Conservation (phyloP, 2,329 filamentous ascomycete species). For the Fusarium armeniacum region DNA sequence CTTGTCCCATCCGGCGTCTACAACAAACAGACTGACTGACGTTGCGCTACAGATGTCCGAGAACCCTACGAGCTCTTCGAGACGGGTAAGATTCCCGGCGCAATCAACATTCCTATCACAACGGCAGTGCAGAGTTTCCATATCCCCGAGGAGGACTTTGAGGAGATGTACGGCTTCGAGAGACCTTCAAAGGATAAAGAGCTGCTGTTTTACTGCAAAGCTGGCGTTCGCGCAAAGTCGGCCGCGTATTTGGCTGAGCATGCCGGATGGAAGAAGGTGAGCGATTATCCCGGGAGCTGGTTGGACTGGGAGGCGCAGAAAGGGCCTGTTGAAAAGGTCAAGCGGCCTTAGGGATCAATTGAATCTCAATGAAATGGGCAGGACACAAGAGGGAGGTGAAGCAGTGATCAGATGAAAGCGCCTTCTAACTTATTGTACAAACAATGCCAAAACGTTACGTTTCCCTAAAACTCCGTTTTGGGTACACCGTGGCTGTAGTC, state of each 20-base stretch:
- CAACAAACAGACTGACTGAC: background rate
- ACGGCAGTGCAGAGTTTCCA: constrained; percentile 85
- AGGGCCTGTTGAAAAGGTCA: constrained; percentile 64
- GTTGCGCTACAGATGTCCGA: constrained; percentile 71
- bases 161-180: constrained; percentile 82
- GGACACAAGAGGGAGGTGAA: background rate
- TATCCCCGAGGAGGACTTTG: constrained; percentile 82
- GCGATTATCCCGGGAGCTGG: constrained; percentile 83
- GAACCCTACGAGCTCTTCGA: constrained; percentile 76
- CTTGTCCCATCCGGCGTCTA: background rate
- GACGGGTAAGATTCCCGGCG: constrained; percentile 81
- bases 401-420: constrained; percentile 36
- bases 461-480: constrained; percentile 35
- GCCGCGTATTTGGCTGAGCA: constrained; percentile 83
- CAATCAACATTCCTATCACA: constrained; percentile 85
- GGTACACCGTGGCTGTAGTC: constrained; percentile 12
- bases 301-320: constrained; percentile 84
- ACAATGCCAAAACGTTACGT: constrained; percentile 31
- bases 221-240: constrained; percentile 84
- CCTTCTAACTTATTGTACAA: constrained; percentile 46
- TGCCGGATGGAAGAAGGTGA: constrained; percentile 79
- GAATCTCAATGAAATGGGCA: constrained; percentile 47
- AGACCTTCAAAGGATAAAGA: constrained; percentile 70
- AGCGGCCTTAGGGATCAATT: background rate
- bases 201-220: constrained; percentile 92